Percentiles rank a stretch among this genome's conserved stretches.
Conservation (phyloP, 176 grass and related monocot species). For the Oryza meyeriana region DNA sequence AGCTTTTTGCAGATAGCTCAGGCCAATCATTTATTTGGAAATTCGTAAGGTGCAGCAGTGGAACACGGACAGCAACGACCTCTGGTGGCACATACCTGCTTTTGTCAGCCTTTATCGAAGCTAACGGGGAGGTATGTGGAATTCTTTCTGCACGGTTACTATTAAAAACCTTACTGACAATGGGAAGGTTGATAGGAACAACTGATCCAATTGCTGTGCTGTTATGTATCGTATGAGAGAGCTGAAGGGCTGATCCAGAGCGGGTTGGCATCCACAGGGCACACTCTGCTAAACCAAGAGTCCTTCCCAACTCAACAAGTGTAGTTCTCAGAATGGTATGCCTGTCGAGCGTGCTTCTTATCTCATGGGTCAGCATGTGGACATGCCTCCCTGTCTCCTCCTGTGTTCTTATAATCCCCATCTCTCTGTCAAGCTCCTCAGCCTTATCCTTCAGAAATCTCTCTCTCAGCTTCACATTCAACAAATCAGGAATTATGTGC, state of each 20-base stretch:
- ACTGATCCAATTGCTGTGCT: constrained; percentile 31
- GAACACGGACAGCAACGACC: constrained; percentile 74
- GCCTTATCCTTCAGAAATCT: constrained; percentile 69
- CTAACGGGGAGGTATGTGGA: constrained; percentile 52
- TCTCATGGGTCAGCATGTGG: constrained; percentile 90
- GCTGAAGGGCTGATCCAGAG: constrained; percentile 54
- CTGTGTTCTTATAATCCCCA: constrained; percentile 69
- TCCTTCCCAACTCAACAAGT: constrained; percentile 71
- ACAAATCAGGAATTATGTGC: constrained; percentile 82
- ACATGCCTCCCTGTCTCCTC: constrained; percentile 85
- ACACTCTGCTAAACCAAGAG: constrained; percentile 70
- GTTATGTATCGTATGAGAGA: constrained; percentile 65
- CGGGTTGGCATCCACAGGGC: constrained; percentile 80
- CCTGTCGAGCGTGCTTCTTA: constrained; percentile 84
- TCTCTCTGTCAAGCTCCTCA: constrained; percentile 80
- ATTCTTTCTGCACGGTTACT: constrained; percentile 53
- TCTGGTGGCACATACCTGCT: constrained; percentile 66
- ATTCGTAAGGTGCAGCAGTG: constrained; percentile 76
- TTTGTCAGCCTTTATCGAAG: constrained; percentile 38
- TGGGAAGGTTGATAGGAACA: constrained; percentile 54
- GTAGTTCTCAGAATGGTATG: constrained; percentile 86
- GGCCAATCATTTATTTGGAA: constrained; percentile 82
- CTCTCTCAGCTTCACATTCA: constrained; percentile 76
- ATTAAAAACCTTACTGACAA: constrained; percentile 56
- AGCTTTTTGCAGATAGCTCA: constrained; percentile 70